Conservation (phyloP, 208 protist genomes). For the Trichomonas gallinae region DNA sequence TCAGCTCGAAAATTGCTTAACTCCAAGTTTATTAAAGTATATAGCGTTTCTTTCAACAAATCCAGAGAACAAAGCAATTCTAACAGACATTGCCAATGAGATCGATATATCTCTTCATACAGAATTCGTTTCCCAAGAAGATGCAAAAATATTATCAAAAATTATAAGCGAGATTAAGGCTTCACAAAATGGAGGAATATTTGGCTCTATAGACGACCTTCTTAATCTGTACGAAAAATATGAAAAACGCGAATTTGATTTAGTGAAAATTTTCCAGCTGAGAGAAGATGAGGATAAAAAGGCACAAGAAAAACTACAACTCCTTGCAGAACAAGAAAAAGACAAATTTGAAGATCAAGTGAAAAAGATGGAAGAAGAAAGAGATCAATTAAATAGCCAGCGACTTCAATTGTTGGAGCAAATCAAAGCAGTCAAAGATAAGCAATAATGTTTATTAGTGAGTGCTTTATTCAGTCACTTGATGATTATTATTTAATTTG, state of each 20-base stretch:
- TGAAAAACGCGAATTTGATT: neutral
- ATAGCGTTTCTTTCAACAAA: neutral
- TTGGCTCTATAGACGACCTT: neutral
- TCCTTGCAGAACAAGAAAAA: neutral
- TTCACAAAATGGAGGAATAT: neutral
- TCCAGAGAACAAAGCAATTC: neutral
- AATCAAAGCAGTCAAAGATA: neutral
- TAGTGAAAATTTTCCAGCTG: neutral
- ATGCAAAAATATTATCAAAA: neutral
- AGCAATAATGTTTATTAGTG: too few species aligned
- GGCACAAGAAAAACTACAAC: neutral
- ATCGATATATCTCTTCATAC: neutral
- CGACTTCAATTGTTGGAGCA: neutral
- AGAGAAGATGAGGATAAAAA: neutral
- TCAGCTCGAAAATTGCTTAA: neutral
- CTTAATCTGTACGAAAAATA: neutral
- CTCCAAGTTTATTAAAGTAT: neutral
- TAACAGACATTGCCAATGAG: neutral
- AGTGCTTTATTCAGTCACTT: too few species aligned
- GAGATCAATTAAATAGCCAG: neutral
- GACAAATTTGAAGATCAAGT: neutral
- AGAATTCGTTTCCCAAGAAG: neutral
- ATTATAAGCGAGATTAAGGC: neutral
- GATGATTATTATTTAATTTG: too few species aligned
- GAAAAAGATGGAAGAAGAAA: neutral